phyloP scores from a whole-genome alignment of 169 alveolate species.

The Plasmodium fragile region DNA sequence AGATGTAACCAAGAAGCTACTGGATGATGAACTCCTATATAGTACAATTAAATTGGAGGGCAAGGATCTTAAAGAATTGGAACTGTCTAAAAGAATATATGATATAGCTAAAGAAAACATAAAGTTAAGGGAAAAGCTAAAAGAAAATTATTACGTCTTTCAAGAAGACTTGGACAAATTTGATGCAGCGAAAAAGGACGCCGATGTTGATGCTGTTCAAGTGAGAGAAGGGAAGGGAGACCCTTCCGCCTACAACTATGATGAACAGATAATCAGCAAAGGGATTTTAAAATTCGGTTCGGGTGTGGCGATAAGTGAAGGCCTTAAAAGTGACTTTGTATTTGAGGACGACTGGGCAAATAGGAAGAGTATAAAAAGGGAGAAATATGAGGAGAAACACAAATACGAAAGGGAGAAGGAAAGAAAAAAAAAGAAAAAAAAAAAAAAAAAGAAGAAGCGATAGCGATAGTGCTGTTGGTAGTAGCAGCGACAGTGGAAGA shows the following conservation, averaged over 20 bases:
- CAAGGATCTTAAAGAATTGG: constrained; percentile 81
- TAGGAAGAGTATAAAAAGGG: constrained; percentile 38
- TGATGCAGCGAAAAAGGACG: constrained; percentile 76
- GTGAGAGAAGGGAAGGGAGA: constrained; percentile 37
- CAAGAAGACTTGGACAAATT: constrained; percentile 93
- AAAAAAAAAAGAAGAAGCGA: background rate
- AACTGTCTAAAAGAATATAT: constrained; percentile 90
- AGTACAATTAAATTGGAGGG: constrained; percentile 83
- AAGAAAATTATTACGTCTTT: constrained; percentile 80
- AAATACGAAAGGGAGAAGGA: constrained; percentile 5
- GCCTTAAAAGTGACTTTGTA: constrained; percentile 29
- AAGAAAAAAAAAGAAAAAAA: no score
- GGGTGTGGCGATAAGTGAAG: constrained; percentile 1
- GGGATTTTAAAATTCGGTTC: constrained; percentile 74
- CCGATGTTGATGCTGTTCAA: constrained; percentile 64
- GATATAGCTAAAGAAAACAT: constrained; percentile 91
- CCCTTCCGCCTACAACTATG: constrained; percentile 41
- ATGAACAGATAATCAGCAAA: constrained; percentile 53
- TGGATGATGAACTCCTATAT: constrained; percentile 91
- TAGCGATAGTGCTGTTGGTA: background rate
- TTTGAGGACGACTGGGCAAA: constrained; percentile 25
- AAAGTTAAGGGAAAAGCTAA: constrained; percentile 87
- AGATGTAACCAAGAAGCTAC: constrained; percentile 93
- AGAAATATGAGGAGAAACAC: background rate
- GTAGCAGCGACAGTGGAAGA: background rate